These are phyloP conservation scores for Candida pini DNA, from an alignment of 805 yeast species.

Conservation along the genomic window DNA sequence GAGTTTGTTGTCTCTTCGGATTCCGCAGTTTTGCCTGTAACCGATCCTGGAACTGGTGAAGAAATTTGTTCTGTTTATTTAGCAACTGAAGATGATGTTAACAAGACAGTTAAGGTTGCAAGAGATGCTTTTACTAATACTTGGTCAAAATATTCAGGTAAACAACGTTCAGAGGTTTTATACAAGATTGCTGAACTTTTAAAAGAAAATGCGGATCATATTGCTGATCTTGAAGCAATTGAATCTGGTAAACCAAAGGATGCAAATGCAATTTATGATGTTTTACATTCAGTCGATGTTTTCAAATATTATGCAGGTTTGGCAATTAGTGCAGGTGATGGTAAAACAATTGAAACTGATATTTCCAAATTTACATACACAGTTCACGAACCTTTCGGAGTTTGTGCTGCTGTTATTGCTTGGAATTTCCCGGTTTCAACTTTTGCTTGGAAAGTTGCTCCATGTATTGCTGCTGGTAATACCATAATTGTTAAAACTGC, in stretches of 20 bases:
- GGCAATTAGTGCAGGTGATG: constrained; percentile 60
- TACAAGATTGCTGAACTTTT: constrained; percentile 46
- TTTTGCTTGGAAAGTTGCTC: constrained; percentile 65
- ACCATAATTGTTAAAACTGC: constrained; percentile 59
- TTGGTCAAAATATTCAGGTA: constrained; percentile 45
- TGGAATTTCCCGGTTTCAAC: constrained; percentile 71
- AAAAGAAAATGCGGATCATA: constrained; percentile 40
- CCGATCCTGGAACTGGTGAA: constrained; percentile 51
- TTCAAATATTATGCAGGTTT: constrained; percentile 68
- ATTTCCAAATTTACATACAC: constrained; percentile 56
- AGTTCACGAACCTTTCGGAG: constrained; percentile 61
- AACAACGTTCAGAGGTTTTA: constrained; percentile 39
- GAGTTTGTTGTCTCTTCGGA: constrained; percentile 54
- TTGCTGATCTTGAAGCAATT: constrained; percentile 53
- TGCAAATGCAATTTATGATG: constrained; percentile 52
- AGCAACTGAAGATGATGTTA: constrained; percentile 47
- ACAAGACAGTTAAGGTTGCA: constrained; percentile 49
- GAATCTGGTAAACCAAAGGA: constrained; percentile 56
- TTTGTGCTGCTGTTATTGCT: constrained; percentile 66
- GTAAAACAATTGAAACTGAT: constrained; percentile 58
- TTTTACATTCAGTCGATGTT: constrained; percentile 49
- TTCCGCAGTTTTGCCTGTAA: constrained; percentile 53
- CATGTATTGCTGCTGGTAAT: constrained; percentile 65
- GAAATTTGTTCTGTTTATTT: constrained; percentile 45
- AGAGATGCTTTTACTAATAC: constrained; percentile 39